Evolutionary conservation across 768 basidiomycete genomes (phyloP), one percentile per base, ranked within the genome.

Genomic region (Mycena rosella): DNA sequence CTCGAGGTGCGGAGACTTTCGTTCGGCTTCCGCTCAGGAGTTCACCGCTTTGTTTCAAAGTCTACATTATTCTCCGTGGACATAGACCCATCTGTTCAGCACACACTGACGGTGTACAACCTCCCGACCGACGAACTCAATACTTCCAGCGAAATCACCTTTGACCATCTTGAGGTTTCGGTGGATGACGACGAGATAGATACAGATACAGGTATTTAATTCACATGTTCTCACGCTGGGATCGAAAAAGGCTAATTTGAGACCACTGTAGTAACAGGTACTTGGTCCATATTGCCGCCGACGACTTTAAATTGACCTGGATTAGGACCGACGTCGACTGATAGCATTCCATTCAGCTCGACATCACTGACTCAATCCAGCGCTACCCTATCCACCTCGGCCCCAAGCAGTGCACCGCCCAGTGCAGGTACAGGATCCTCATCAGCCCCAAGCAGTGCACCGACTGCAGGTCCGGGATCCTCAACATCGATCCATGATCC

Each of bases 91-190:
- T 65, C 65, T 2, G 56, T 32, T 1, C 48, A 69, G 40, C 79
- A 79, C 59, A 58, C 61, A 20, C 69, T 80, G 40, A 59, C 48
- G 14, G 75, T 80, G 2, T 60, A 74, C 55, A 79, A 80, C 47
- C 60, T 78, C 29, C 63, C 60, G 32, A 74, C 72, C 63, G 47
- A 45, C 47, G 30, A 53, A 13, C 72, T 70, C 60, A 63, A 69
- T 27, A 49, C 61, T 27, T 51, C 63, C 17, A 74, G 75, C 32
- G 60, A 74, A 51, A 66, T 79, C 53, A 78, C 71, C 5, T 76
- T 80, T 34, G 69, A 74, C 38, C 72, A 72, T 40, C 57, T 78
- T 20, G 58, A 67, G 13, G 71, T 77, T 24, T 55, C 60, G 17
- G 58, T 76, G 1, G 49, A 64, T 34, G 65, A 71, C 42, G 20